Evolutionary conservation across 1,284 basidiomycete species (phyloP).

Genomic region (Ganoderma resinaceum): DNA sequence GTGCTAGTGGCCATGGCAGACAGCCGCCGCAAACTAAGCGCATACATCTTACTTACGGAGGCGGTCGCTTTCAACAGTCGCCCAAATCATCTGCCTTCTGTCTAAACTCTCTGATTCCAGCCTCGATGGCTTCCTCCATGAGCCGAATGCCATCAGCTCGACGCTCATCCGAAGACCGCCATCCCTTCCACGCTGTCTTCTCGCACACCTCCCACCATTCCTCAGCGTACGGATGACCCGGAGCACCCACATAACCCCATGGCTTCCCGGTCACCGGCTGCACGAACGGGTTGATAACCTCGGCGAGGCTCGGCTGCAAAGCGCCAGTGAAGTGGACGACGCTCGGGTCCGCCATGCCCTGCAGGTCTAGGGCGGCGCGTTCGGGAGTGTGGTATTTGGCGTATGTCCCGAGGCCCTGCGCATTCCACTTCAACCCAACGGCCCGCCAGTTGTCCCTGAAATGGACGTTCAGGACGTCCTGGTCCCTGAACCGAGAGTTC

Average conservation of each 20-base stretch:
- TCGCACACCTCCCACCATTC: conserved; percentile 58
- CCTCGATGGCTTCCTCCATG: conserved; percentile 27
- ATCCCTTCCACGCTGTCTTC: conserved; percentile 51
- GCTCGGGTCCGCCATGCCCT: conserved; percentile 47
- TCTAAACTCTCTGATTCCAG: conserved; percentile 17
- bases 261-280: conserved; percentile 62
- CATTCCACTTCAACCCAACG: conserved; percentile 57
- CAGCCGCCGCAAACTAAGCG: neutral
- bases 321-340: conserved; percentile 69
- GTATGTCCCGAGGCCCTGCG: conserved; percentile 64
- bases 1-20: too few species aligned
- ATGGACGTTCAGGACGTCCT: conserved; percentile 59
- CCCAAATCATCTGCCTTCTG: conserved; percentile 4
- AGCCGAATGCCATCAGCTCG: conserved; percentile 29
- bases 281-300: conserved; percentile 57
- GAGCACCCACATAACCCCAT: conserved; percentile 63
- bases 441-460: conserved; percentile 50
- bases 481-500: conserved; percentile 49
- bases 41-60: neutral
- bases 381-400: conserved; percentile 46
- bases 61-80: neutral
- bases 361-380: conserved; percentile 42
- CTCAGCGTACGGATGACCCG: conserved; percentile 54
- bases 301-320: conserved; percentile 51
- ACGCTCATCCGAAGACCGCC: conserved; percentile 40